Evolutionary conservation across 1,284 basidiomycete genomes (phyloP).

Genomic region (Paramarasmius palmivorus): DNA sequence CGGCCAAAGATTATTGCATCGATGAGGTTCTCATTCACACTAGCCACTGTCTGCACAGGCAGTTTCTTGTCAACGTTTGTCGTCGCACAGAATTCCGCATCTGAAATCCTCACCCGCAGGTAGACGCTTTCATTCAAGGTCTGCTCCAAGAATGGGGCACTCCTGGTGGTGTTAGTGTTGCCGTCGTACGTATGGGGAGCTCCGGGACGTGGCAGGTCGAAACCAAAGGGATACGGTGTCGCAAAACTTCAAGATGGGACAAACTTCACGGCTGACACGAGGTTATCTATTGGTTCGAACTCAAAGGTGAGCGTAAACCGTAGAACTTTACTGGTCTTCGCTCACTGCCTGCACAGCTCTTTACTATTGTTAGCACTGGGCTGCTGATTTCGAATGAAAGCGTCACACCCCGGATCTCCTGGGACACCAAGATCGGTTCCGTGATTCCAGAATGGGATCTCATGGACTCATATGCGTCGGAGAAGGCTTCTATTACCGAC

Average conservation of each 20-base stretch:
- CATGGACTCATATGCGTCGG: constrained; percentile 20
- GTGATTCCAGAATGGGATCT: constrained; percentile 24
- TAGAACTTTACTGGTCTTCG: constrained; percentile 13
- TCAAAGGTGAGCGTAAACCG: constrained; percentile 17
- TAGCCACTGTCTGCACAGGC: no score
- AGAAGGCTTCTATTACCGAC: constrained; percentile 22
- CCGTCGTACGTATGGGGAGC: constrained; percentile 17
- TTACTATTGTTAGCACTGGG: constrained; percentile 23
- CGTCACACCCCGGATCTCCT: constrained; percentile 23
- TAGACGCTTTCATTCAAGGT: constrained; percentile 17
- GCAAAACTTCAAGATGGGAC: constrained; percentile 15
- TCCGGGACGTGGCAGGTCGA: constrained; percentile 20
- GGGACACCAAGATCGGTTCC: constrained; percentile 23
- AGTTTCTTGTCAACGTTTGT: neutral
- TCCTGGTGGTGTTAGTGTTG: constrained; percentile 19
- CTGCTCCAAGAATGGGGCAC: constrained; percentile 18
- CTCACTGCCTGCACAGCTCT: constrained; percentile 18
- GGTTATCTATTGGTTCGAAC: constrained; percentile 24
- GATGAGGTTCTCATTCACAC: neutral
- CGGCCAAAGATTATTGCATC: neutral
- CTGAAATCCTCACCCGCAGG: neutral
- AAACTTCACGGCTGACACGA: constrained; percentile 20
- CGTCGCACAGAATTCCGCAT: neutral
- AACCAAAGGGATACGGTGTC: constrained; percentile 21
- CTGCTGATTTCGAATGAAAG: constrained; percentile 26